Evolutionary conservation across 768 basidiomycete species (phyloP), one percentile per base, ranked within the genome.

Genomic region (Gymnopilus dilepis): DNA sequence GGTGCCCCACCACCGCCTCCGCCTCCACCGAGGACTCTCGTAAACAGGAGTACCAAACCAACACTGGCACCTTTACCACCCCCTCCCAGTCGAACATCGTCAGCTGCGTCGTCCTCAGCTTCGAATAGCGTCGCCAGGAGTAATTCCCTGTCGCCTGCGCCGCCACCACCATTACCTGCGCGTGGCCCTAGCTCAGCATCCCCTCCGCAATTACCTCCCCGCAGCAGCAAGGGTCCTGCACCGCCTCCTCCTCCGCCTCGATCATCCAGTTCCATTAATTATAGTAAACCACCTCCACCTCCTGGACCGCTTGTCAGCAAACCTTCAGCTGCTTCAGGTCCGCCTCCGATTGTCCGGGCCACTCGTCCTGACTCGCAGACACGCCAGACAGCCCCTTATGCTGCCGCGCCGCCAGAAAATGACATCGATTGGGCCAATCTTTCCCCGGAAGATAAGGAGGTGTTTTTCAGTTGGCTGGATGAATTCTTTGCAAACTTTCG

Each of bases 391-490:
- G 31, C 60, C 19, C 57, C 15, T 55, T 54, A 45, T 4, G 30
- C 13, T 30, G 21, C 34, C n/a, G 45, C 64, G 22, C 60, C 57
- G 15, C 30, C 59, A 2, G 69, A 74, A 12, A 47, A 63, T 17
- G 64, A 62, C 40, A 84, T 93, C 30, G 86, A 91, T 69, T 94
- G 91, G 91, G 72, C 80, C 5, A 86, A 90, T 70, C 78, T 94
- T 48, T 83, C 85, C 1, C 68, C 71, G 21, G 81, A 87, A 69
- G 90, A 94, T 68, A 93, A 91, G 69, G 76, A 84, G 30, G 84
- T 78, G 24, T 90, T 94, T 69, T 94, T 93, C 72, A 74, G 74
- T 61, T 93, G 91, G 91, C 77, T 94, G 21, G 91, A 94, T 70
- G 91, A 92, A 67, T 93, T 88, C 74, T 94, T 94, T 67, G 80